Percentiles rank a stretch among this genome's conserved stretches.
phyloP scores from a whole-genome alignment of 768 basidiomycete genomes.

The Pleurotus platypus region DNA sequence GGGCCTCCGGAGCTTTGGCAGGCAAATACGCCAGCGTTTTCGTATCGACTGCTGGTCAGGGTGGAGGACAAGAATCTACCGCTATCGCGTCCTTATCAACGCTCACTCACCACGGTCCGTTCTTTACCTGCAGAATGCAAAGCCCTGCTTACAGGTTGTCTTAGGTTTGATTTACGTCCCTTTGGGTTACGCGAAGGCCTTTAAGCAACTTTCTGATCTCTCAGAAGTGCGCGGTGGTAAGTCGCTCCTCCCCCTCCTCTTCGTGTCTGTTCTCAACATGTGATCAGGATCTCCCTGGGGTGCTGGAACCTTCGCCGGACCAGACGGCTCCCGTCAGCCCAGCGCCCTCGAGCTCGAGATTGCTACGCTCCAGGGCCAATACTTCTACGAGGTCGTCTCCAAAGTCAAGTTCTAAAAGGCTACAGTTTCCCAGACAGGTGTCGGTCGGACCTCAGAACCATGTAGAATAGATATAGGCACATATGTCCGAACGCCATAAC shows the following conservation, averaged over 20 bases:
- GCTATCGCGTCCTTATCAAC: constrained; percentile 43
- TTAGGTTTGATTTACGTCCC: constrained; percentile 42
- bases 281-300: constrained; percentile 72
- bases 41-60: constrained; percentile 60
- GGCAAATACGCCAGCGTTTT: constrained; percentile 73
- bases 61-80: constrained; percentile 70
- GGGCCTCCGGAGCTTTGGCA: constrained; percentile 49
- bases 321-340: constrained; percentile 59
- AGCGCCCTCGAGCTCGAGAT: constrained; percentile 53
- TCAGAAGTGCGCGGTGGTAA: constrained; percentile 59
- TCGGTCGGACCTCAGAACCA: neutral
- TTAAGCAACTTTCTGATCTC: constrained; percentile 32
- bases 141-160: constrained; percentile 41
- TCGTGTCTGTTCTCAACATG: neutral
- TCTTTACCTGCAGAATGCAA: neutral
- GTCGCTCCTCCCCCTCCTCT: constrained; percentile 17
- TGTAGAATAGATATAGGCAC: neutral
- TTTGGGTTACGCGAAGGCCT: constrained; percentile 29
- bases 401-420: constrained; percentile 33
- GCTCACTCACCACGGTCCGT: constrained; percentile 56
- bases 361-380: constrained; percentile 53
- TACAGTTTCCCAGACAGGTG: neutral
- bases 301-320: constrained; percentile 62
- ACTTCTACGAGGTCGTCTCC: constrained; percentile 48
- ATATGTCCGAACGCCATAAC: neutral